Conservation (phyloP, 768 basidiomycete genomes). For the Leucogyrophana mollusca region DNA sequence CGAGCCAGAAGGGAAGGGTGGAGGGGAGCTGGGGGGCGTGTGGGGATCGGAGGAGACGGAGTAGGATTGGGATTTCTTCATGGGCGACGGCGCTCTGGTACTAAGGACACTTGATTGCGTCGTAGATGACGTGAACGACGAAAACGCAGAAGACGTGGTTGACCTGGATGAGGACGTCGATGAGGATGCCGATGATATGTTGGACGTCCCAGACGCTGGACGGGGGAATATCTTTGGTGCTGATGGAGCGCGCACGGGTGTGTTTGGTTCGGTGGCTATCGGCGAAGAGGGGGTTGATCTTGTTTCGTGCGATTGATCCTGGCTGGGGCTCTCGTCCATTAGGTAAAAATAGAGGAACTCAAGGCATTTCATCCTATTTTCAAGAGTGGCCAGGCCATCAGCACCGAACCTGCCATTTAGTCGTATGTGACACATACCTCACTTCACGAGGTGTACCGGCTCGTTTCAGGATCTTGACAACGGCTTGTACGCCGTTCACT, state of each 20-base stretch:
- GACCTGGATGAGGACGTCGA: conserved; percentile 21
- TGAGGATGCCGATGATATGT: conserved; percentile 18
- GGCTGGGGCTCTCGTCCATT: conserved; percentile 65
- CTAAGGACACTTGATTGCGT: conserved; percentile 22
- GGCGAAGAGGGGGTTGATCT: conserved; percentile 37
- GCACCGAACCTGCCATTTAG: neutral
- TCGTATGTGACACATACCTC: conserved; percentile 47
- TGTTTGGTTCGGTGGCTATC: conserved; percentile 20
- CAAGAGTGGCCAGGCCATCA: conserved; percentile 5
- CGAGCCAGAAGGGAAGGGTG: conserved; percentile 21
- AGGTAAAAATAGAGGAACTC: conserved; percentile 96
- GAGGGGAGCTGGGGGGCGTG: conserved; percentile 25
- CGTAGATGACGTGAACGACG: conserved; percentile 39
- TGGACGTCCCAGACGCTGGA: conserved; percentile 15
- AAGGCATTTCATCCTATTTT: conserved; percentile 88
- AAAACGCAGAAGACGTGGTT: conserved; percentile 30
- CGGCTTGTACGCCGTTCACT: conserved; percentile 69
- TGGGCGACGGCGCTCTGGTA: conserved; percentile 38
- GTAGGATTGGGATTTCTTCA: conserved; percentile 34
- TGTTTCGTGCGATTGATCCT: conserved; percentile 5
- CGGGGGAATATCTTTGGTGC: conserved; percentile 25
- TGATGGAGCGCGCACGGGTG: conserved; percentile 12
- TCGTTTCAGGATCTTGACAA: conserved; percentile 87
- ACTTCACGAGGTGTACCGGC: conserved; percentile 86
- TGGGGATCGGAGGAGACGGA: conserved; percentile 14